Evolutionary conservation across 768 basidiomycete genomes (phyloP).

Genomic region (Polyporus arcularius): DNA sequence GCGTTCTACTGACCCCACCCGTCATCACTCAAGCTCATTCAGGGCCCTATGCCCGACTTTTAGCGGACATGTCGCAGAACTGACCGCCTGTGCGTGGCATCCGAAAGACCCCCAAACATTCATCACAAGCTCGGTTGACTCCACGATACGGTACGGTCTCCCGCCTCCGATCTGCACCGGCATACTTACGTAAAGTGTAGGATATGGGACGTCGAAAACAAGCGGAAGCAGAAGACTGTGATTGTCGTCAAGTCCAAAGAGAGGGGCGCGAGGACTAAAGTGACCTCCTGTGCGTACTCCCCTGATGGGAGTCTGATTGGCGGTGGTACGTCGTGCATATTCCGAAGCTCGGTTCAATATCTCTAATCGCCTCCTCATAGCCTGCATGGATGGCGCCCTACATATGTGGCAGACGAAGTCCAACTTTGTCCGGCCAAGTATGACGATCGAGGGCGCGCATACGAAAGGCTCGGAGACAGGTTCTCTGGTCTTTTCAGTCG

Average conservation of each 20-base stretch:
- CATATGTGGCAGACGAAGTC: conserved; percentile 92
- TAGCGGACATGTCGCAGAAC: conserved; percentile 93
- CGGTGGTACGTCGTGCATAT: conserved; percentile 60
- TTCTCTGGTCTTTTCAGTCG: conserved; percentile 85
- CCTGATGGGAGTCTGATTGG: conserved; percentile 87
- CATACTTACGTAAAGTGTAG: conserved; percentile 40
- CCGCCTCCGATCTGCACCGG: background rate
- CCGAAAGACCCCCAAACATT: conserved; percentile 83
- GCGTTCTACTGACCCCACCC: conserved; percentile 33
- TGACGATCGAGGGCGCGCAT: conserved; percentile 87
- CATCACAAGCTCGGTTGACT: conserved; percentile 94
- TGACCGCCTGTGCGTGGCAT: conserved; percentile 91
- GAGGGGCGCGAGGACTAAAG: conserved; percentile 89
- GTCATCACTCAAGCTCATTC: conserved; percentile 7
- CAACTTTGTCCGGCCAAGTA: conserved; percentile 91
- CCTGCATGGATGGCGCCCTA: conserved; percentile 87
- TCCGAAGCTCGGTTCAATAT: background rate
- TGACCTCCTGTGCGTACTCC: conserved; percentile 85
- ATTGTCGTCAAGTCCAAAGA: conserved; percentile 98
- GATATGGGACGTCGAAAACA: conserved; percentile 94
- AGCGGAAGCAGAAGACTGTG: conserved; percentile 91
- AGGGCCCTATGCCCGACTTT: background rate
- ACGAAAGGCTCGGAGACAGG: conserved; percentile 84
- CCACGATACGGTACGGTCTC: conserved; percentile 77
- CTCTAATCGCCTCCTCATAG: conserved; percentile 40